Conservation (phyloP, 2,329 filamentous ascomycete species). For the Xylariaceae sp. region DNA sequence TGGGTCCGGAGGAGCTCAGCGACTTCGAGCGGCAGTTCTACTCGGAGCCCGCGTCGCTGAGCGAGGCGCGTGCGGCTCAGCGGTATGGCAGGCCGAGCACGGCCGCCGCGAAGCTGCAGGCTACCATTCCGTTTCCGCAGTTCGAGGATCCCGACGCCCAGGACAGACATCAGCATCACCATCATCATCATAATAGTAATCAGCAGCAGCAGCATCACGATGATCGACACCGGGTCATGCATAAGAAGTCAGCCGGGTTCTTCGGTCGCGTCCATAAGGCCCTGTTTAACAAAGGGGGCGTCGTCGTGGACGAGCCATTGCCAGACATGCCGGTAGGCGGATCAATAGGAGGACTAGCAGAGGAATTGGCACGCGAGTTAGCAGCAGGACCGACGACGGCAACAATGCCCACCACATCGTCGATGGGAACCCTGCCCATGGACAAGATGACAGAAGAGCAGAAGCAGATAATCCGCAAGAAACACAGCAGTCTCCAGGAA, state of each 20-base stretch:
- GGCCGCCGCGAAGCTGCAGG: slow-evolving; percentile 19
- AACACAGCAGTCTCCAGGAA: slow-evolving; percentile 32
- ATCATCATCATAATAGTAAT: too few relatives aligned
- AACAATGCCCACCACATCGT: too few relatives aligned
- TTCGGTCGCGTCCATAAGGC: slow-evolving; percentile 31
- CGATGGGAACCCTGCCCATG: not conserved
- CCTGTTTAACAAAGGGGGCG: slow-evolving; percentile 20
- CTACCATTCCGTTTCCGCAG: slow-evolving; percentile 3
- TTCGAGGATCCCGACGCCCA: not conserved
- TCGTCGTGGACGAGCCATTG: not conserved
- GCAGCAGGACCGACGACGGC: too few relatives aligned
- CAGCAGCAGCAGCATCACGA: not conserved
- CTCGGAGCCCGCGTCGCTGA: not conserved
- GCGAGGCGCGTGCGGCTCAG: slow-evolving; percentile 9
- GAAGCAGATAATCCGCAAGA: slow-evolving; percentile 21
- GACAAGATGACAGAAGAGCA: slow-evolving; percentile 12
- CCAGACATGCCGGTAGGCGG: not conserved
- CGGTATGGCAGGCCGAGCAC: slow-evolving; percentile 26
- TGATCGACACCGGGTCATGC: slow-evolving; percentile 12
- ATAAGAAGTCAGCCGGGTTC: slow-evolving; percentile 30
- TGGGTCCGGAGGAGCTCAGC: slow-evolving; percentile 37
- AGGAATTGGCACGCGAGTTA: too few relatives aligned
- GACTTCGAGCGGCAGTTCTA: slow-evolving; percentile 32
- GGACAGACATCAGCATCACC: too few relatives aligned
- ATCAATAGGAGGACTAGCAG: not conserved